These are phyloP conservation scores for Flagelloscypha sp. DNA, from an alignment of 768 basidiomycete genomes.

Conservation along the genomic window DNA sequence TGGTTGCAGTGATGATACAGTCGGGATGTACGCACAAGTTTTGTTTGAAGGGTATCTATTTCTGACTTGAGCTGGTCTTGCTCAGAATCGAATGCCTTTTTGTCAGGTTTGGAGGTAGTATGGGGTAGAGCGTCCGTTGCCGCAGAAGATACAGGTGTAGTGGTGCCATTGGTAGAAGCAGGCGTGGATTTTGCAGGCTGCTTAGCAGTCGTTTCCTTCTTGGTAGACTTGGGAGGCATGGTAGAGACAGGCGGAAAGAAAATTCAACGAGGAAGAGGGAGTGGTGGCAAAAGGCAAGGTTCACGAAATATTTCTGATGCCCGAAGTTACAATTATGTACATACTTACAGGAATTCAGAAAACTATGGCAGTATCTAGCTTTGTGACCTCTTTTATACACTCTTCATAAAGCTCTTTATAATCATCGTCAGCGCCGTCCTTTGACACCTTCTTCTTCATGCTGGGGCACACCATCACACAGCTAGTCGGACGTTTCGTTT, in stretches of 20 bases:
- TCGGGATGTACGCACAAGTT: slow-evolving; percentile 54
- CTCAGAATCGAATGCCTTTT: slow-evolving; percentile 74
- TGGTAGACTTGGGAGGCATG: neutral
- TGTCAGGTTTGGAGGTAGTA: slow-evolving; percentile 62
- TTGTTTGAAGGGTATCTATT: slow-evolving; percentile 74
- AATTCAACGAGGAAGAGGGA: neutral
- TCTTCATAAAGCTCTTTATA: slow-evolving; percentile 84
- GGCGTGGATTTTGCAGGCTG: slow-evolving; percentile 28
- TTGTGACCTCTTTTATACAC: slow-evolving; percentile 77
- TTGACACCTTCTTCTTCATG: slow-evolving; percentile 56
- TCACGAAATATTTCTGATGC: slow-evolving; percentile 1
- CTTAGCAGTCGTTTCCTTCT: slow-evolving; percentile 13
- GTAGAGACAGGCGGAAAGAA: slow-evolving; percentile 3
- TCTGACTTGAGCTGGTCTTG: slow-evolving; percentile 75
- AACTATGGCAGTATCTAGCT: slow-evolving; percentile 62
- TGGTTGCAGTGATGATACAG: slow-evolving; percentile 3
- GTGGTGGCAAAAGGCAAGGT: neutral
- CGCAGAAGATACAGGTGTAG: slow-evolving; percentile 35
- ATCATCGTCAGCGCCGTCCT: slow-evolving; percentile 68
- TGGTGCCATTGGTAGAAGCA: slow-evolving; percentile 37
- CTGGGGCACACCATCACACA: slow-evolving; percentile 92
- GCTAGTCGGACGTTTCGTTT: slow-evolving; percentile 96
- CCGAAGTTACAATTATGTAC: slow-evolving; percentile 13
- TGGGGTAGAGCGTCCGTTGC: slow-evolving; percentile 29
- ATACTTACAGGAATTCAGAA: too few species aligned